These are phyloP conservation scores for Aspergillus wentii DNA, from an alignment of 495 filamentous ascomycete species.

Conservation along the genomic window DNA sequence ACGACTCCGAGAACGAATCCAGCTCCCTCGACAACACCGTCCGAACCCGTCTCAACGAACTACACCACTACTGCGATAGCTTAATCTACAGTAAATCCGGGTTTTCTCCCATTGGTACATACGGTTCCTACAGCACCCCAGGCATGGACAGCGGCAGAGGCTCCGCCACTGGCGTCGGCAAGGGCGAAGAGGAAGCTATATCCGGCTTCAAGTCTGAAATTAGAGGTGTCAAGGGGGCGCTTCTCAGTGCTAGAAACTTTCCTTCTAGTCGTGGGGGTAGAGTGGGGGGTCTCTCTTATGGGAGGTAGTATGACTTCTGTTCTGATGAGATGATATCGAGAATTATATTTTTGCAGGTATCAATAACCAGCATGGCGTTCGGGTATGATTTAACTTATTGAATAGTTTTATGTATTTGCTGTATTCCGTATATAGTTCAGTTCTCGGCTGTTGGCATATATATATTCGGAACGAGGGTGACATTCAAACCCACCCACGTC, in stretches of 20 bases:
- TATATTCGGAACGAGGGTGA: too few species aligned
- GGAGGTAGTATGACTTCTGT: background rate
- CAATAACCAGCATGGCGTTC: slow-evolving; percentile 8
- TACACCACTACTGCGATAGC: slow-evolving; percentile 49
- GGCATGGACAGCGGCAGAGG: slow-evolving; percentile 21
- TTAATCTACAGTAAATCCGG: slow-evolving; percentile 41
- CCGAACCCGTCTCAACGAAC: slow-evolving; percentile 34
- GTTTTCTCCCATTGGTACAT: slow-evolving; percentile 26
- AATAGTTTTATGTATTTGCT: too few species aligned
- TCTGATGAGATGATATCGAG: background rate
- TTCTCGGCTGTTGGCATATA: background rate
- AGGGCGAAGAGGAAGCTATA: slow-evolving; percentile 71
- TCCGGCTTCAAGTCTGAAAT: slow-evolving; percentile 78
- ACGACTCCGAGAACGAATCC: slow-evolving; percentile 40
- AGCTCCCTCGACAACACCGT: slow-evolving; percentile 41
- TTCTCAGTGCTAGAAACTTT: slow-evolving; percentile 74
- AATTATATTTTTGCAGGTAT: background rate
- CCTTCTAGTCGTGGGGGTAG: slow-evolving; percentile 39
- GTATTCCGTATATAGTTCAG: too few species aligned
- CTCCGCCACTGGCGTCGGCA: slow-evolving; percentile 27
- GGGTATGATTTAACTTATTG: slow-evolving; percentile 4
- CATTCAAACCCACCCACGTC: too few species aligned
- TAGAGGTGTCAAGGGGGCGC: slow-evolving; percentile 83
- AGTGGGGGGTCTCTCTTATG: slow-evolving; percentile 16
- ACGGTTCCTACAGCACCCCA: slow-evolving; percentile 25